Conservation (phyloP, 2,329 filamentous ascomycete genomes). For the Cryphonectria nitschkei region DNA sequence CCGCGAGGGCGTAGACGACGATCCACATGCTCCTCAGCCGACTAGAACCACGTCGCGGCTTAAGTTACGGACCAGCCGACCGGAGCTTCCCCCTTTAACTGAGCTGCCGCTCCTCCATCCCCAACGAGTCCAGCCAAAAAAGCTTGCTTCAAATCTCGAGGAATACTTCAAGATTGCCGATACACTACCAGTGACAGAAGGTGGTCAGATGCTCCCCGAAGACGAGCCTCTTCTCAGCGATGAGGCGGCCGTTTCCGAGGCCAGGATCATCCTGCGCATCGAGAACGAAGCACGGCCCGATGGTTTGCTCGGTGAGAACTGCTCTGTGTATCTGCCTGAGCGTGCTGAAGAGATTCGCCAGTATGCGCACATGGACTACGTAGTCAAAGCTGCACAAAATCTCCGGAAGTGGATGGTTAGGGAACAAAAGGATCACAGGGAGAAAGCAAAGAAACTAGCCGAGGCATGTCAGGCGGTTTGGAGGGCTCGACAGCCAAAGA, state of each 20-base stretch:
- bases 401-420: conserved; percentile 79
- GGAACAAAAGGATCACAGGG: conserved; percentile 78
- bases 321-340: conserved; percentile 75
- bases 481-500: conserved; percentile 73
- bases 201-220: conserved; percentile 58
- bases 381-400: conserved; percentile 76
- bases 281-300: conserved; percentile 75
- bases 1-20: conserved; percentile 37
- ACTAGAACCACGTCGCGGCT: conserved; percentile 21
- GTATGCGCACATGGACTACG: conserved; percentile 86
- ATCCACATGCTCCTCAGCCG: conserved; percentile 28
- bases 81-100: conserved; percentile 40
- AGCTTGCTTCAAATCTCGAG: conserved; percentile 57
- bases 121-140: conserved; percentile 58
- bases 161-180: conserved; percentile 60
- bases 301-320: conserved; percentile 72
- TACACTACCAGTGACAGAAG: conserved; percentile 58
- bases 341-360: conserved; percentile 74
- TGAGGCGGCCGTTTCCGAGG: conserved; percentile 69
- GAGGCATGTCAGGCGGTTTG: conserved; percentile 78
- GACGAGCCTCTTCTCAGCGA: conserved; percentile 62
- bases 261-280: conserved; percentile 68
- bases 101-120: conserved; percentile 63
- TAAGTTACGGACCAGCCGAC: conserved; percentile 25
- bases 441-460: conserved; percentile 78